phyloP scores from a whole-genome alignment of 768 basidiomycete species.

The Russula compacta region DNA sequence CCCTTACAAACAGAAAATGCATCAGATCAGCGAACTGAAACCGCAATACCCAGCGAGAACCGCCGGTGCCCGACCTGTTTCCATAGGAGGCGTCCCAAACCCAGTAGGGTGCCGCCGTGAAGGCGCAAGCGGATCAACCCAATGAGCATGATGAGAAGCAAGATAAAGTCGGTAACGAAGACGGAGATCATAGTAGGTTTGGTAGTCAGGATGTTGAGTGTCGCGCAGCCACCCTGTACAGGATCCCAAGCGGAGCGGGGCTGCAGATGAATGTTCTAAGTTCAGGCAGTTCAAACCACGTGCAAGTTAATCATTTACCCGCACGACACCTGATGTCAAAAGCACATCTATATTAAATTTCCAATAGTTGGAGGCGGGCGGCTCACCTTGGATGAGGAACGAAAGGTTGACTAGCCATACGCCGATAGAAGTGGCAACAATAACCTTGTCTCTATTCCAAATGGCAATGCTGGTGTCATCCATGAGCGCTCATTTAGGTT shows the following conservation, averaged over 20 bases:
- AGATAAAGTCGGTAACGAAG: neutral
- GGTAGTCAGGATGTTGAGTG: neutral
- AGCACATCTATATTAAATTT: neutral
- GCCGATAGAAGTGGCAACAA: neutral
- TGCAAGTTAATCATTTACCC: neutral
- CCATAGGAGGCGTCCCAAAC: neutral
- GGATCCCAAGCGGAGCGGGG: neutral
- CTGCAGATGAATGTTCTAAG: neutral
- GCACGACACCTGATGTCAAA: neutral
- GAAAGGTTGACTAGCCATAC: neutral
- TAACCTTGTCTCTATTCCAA: neutral
- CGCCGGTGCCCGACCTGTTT: neutral
- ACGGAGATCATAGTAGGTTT: too few relatives aligned
- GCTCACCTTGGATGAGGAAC: neutral
- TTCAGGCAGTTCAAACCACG: neutral
- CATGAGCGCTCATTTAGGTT: neutral
- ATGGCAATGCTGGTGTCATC: neutral
- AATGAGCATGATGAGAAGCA: neutral
- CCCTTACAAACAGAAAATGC: neutral
- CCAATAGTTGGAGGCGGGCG: neutral
- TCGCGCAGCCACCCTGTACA: neutral
- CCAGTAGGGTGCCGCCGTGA: neutral
- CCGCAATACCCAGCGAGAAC: neutral
- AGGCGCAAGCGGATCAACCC: neutral
- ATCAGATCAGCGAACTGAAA: neutral